Conservation (phyloP, 148 eudicot species). For the Arctostaphylos glauca region DNA sequence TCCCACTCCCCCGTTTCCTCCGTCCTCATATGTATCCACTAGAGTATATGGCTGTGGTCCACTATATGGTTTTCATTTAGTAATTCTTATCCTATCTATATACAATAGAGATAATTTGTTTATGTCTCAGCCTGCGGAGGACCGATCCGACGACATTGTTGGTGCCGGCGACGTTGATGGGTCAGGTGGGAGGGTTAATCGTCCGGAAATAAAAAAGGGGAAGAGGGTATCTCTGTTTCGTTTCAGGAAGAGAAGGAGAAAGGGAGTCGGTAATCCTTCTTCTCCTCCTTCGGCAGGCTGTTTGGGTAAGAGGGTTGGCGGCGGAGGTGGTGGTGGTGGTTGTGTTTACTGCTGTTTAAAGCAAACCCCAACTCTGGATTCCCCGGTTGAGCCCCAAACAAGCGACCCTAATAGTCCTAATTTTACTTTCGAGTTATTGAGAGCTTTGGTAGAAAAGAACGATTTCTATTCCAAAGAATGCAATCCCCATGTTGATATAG, state of each 20-base stretch:
- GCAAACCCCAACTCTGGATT: conserved; percentile 36
- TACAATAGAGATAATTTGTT: not conserved
- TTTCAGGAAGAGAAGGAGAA: conserved; percentile 26
- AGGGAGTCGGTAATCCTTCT: conserved; percentile 13
- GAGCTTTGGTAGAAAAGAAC: conserved; percentile 68
- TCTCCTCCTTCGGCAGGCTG: conserved; percentile 9
- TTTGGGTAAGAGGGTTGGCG: conserved; percentile 13
- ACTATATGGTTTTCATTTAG: not conserved
- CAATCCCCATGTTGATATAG: conserved; percentile 56
- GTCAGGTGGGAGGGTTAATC: not conserved
- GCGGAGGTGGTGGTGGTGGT: conserved; percentile 19
- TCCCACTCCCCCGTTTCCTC: not conserved
- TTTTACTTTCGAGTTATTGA: conserved; percentile 36
- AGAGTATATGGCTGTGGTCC: not conserved
- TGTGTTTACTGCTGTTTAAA: conserved; percentile 43
- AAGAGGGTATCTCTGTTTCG: conserved; percentile 22
- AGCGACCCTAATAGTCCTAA: conserved; percentile 37
- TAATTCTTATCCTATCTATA: not conserved
- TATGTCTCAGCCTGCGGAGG: conserved; percentile 3
- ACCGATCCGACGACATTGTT: conserved; percentile 8
- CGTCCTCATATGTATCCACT: not conserved
- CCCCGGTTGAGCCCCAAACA: conserved; percentile 29
- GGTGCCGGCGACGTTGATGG: not conserved
- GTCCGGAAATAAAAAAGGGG: conserved; percentile 1
- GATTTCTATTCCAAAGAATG: conserved; percentile 72